Evolutionary conservation across 1,284 basidiomycete genomes (phyloP).

Genomic region (Apiotrichum gracile): DNA sequence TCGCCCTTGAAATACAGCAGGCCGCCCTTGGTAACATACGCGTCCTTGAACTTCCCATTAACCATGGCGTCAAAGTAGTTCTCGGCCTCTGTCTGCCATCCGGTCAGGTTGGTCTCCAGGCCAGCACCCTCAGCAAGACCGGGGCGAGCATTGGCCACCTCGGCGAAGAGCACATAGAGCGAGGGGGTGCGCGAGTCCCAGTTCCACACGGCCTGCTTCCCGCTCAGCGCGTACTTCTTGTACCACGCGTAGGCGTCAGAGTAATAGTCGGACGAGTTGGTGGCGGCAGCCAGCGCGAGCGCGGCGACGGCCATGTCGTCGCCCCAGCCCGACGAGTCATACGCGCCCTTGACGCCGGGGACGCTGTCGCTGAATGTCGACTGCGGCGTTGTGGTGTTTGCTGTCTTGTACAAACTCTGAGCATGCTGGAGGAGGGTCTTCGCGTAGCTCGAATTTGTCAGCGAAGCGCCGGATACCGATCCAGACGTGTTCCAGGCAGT

Average conservation of each 20-base stretch:
- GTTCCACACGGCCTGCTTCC: conserved; percentile 64
- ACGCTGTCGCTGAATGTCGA: conserved; percentile 53
- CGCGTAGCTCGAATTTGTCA: conserved; percentile 71
- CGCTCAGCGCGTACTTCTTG: conserved; percentile 55
- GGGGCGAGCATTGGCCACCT: conserved; percentile 45
- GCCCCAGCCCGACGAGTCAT: conserved; percentile 60
- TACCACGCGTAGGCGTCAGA: conserved; percentile 63
- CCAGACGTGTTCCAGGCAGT: conserved; percentile 52
- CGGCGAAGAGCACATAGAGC: conserved; percentile 62
- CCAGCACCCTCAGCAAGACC: conserved; percentile 57
- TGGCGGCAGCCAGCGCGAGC: conserved; percentile 66
- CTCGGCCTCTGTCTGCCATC: conserved; percentile 69
- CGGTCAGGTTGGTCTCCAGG: conserved; percentile 54
- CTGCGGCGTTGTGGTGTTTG: conserved; percentile 51
- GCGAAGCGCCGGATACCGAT: conserved; percentile 55
- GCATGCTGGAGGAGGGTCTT: conserved; percentile 65
- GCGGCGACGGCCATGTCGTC: conserved; percentile 58
- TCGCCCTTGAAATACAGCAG: conserved; percentile 73
- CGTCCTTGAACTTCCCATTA: conserved; percentile 53
- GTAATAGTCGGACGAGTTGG: conserved; percentile 58
- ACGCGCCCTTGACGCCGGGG: conserved; percentile 60
- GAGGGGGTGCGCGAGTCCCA: conserved; percentile 82
- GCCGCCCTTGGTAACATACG: conserved; percentile 62
- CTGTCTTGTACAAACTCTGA: conserved; percentile 64
- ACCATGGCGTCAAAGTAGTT: conserved; percentile 69